Percentiles rank a stretch among this genome's conserved stretches.
Conservation (phyloP, 129 eudicot genomes). For the Pseudognaphalium luteoalbum region DNA sequence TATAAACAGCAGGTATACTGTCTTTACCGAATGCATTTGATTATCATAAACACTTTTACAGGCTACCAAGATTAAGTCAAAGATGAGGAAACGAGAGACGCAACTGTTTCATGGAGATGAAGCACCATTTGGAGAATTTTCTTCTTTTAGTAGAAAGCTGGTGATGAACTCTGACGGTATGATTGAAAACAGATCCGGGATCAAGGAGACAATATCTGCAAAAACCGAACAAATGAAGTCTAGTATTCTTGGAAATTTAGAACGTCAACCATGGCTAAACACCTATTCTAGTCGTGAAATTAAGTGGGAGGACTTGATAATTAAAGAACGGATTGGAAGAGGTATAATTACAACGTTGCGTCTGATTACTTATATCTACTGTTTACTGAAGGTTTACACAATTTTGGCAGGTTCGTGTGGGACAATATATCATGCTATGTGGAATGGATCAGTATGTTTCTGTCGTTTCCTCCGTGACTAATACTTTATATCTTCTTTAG, state of each 20-base stretch:
- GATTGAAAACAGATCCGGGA: conserved; percentile 62
- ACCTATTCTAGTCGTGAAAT: conserved; percentile 65
- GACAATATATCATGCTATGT: conserved; percentile 91
- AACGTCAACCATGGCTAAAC: conserved; percentile 47
- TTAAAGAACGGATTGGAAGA: conserved; percentile 94
- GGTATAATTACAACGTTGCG: conserved; percentile 42
- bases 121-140: too few species aligned
- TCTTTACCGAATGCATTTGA: conserved; percentile 8
- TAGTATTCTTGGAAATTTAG: conserved; percentile 32
- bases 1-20: too few species aligned
- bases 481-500: conserved; percentile 8
- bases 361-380: neutral
- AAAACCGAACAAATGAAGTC: conserved; percentile 36
- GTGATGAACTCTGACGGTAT: conserved; percentile 39
- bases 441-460: conserved; percentile 95
- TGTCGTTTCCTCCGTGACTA: conserved; percentile 28
- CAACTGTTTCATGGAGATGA: conserved; percentile 19
- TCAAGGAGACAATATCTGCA: conserved; percentile 52
- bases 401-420: conserved; percentile 84
- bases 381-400: neutral
- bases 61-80: conserved; percentile 92
- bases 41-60: conserved; percentile 27
- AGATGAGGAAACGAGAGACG: conserved; percentile 58
- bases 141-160: conserved; percentile 53
- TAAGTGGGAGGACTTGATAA: conserved; percentile 84